A percentile compares a stretch with the other conserved stretches of the same genome.
These are phyloP conservation scores for Pseudonitzschia delicatissima DNA, from an alignment of 108 stramenopile genomes.

Conservation along the genomic window DNA sequence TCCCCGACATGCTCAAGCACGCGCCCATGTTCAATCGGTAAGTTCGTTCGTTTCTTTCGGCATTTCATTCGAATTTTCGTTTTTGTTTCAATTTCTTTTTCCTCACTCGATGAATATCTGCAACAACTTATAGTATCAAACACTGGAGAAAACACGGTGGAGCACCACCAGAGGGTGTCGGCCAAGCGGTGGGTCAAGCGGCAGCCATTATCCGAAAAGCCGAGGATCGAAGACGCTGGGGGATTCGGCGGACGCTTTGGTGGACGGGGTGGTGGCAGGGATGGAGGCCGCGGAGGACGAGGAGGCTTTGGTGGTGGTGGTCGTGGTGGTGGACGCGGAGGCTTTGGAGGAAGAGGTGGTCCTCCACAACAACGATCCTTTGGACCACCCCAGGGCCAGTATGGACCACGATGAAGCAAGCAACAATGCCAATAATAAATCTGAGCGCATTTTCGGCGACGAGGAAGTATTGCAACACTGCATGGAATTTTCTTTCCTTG, in stretches of 20 bases:
- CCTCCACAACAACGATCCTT: slow-evolving; percentile 12
- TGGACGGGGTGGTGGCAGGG: slow-evolving; percentile 48
- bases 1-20: slow-evolving; percentile 85
- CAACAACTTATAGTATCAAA: slow-evolving; percentile 50
- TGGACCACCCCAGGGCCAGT: slow-evolving; percentile 31
- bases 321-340: slow-evolving; percentile 33
- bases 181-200: slow-evolving; percentile 84
- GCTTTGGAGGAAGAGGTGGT: slow-evolving; percentile 27
- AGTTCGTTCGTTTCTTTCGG: slow-evolving; percentile 10
- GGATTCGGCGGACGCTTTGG: slow-evolving; percentile 66
- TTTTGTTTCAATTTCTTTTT: neutral
- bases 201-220: slow-evolving; percentile 89
- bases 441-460: neutral
- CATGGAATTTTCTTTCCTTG: neutral
- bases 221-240: slow-evolving; percentile 60
- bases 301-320: slow-evolving; percentile 40
- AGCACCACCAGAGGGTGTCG: slow-evolving; percentile 90
- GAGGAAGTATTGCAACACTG: neutral
- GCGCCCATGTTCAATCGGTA: slow-evolving; percentile 88
- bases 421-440: neutral
- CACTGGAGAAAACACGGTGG: slow-evolving; percentile 90
- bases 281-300: slow-evolving; percentile 33
- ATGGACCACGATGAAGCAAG: slow-evolving; percentile 31
- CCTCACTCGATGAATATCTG: neutral
- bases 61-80: neutral